Evolutionary conservation across 2,329 filamentous ascomycete genomes (phyloP).

Genomic region (Fonsecaea nubica): DNA sequence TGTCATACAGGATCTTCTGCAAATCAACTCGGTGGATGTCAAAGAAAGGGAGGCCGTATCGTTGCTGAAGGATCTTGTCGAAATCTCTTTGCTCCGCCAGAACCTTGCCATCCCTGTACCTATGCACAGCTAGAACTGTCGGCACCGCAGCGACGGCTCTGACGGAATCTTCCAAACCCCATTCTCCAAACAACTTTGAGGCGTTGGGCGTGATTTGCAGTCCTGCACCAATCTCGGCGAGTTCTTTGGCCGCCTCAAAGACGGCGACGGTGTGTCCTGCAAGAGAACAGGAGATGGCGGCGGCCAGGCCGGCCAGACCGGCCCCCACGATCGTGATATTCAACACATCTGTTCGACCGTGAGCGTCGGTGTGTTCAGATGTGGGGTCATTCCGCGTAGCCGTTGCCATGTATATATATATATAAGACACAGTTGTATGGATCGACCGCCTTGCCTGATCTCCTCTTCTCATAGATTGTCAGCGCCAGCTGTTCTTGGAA

Average conservation of each 20-base stretch:
- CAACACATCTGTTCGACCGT: background rate
- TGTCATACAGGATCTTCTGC: constrained; percentile 51
- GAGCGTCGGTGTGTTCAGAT: background rate
- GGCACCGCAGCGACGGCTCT: constrained; percentile 42
- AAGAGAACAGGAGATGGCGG: constrained; percentile 42
- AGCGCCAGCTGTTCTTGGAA: too few relatives aligned
- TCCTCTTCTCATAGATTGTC: background rate
- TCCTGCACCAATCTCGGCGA: constrained; percentile 39
- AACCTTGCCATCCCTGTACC: constrained; percentile 43
- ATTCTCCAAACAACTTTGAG: constrained; percentile 33
- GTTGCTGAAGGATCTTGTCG: constrained; percentile 58
- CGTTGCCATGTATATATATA: background rate
- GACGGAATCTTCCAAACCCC: constrained; percentile 28
- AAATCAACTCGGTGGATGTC: constrained; percentile 60
- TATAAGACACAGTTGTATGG: too few relatives aligned
- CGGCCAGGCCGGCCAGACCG: constrained; percentile 43
- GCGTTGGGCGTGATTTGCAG: constrained; percentile 42
- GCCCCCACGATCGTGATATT: constrained; percentile 43
- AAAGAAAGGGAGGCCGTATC: constrained; percentile 52
- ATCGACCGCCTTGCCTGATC: background rate
- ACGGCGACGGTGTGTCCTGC: constrained; percentile 41
- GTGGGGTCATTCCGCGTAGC: background rate
- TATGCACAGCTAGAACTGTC: constrained; percentile 45
- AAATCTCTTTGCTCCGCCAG: constrained; percentile 60
- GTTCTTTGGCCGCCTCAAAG: constrained; percentile 40